A percentile compares a stretch with the other conserved stretches of the same genome.
Evolutionary conservation across 768 basidiomycete species (phyloP).

Genomic region (Tricholoma furcatifolium): DNA sequence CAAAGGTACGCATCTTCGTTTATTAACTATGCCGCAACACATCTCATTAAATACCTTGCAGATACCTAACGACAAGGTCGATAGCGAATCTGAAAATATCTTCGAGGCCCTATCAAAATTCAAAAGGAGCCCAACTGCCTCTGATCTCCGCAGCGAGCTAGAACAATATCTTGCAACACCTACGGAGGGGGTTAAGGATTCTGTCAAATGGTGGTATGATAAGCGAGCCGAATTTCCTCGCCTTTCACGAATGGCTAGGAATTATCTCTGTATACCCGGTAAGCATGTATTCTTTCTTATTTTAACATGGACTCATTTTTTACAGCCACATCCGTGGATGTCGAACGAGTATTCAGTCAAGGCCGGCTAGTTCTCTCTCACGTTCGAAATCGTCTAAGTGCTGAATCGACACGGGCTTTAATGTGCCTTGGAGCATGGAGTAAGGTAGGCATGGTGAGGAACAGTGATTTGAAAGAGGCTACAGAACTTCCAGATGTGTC

Average conservation of each 20-base stretch:
- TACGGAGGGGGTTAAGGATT: constrained; percentile 20
- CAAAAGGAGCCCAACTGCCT: background rate
- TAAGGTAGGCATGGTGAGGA: constrained; percentile 11
- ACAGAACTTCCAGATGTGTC: background rate
- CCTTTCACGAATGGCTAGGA: constrained; percentile 30
- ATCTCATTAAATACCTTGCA: background rate
- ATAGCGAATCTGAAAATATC: constrained; percentile 18
- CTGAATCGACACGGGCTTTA: background rate
- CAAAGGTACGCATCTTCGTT: no score
- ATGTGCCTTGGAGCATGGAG: constrained; percentile 24
- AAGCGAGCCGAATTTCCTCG: constrained; percentile 18
- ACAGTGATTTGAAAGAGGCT: constrained; percentile 11
- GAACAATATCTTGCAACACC: constrained; percentile 27
- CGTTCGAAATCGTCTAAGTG: constrained; percentile 1
- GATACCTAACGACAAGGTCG: background rate
- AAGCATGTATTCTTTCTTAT: constrained; percentile 1
- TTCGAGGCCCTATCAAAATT: constrained; percentile 19
- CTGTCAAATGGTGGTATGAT: constrained; percentile 29
- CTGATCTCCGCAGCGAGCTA: constrained; percentile 23
- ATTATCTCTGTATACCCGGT: constrained; percentile 28
- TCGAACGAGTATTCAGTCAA: constrained; percentile 8
- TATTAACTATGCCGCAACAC: no score
- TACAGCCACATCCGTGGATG: constrained; percentile 9
- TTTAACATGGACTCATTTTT: background rate
- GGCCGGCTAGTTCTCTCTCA: constrained; percentile 8